These are phyloP conservation scores for Suillus subluteus DNA, from an alignment of 768 basidiomycete species.

Conservation along the genomic window DNA sequence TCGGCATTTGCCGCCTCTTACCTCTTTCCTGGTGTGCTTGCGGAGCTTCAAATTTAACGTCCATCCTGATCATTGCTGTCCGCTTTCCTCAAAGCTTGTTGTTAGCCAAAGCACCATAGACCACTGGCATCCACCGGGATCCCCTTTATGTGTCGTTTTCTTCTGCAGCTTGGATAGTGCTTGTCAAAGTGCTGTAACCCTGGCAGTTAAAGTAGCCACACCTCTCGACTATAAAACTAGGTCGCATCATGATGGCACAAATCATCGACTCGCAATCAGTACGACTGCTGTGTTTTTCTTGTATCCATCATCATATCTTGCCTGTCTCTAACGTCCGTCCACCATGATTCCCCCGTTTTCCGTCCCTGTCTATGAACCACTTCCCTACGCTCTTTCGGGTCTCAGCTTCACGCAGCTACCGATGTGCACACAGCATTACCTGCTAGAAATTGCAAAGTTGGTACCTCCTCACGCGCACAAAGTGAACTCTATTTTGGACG, in stretches of 20 bases:
- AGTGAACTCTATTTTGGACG: neutral
- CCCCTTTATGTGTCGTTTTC: neutral
- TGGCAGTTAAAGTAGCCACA: neutral
- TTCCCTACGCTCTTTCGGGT: constrained; percentile 12
- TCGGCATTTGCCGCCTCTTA: constrained; percentile 10
- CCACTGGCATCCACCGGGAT: neutral
- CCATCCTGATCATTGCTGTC: neutral
- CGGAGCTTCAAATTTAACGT: neutral
- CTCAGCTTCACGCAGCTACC: constrained; percentile 15
- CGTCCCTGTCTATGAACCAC: constrained; percentile 11
- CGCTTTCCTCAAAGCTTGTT: constrained; percentile 1
- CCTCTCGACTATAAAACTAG: neutral
- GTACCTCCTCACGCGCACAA: neutral
- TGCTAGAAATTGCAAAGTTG: neutral
- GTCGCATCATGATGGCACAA: neutral
- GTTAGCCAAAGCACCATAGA: neutral
- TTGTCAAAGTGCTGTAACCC: neutral
- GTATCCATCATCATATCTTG: constrained; percentile 2
- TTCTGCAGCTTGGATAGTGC: neutral
- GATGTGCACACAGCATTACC: constrained; percentile 1
- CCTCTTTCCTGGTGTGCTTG: neutral
- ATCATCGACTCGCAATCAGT: neutral
- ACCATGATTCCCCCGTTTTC: constrained; percentile 8
- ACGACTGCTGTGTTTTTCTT: neutral
- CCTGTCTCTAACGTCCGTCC: constrained; percentile 11